Conservation (phyloP, 2,329 filamentous ascomycete genomes). For the Cytospora chrysosperma region DNA sequence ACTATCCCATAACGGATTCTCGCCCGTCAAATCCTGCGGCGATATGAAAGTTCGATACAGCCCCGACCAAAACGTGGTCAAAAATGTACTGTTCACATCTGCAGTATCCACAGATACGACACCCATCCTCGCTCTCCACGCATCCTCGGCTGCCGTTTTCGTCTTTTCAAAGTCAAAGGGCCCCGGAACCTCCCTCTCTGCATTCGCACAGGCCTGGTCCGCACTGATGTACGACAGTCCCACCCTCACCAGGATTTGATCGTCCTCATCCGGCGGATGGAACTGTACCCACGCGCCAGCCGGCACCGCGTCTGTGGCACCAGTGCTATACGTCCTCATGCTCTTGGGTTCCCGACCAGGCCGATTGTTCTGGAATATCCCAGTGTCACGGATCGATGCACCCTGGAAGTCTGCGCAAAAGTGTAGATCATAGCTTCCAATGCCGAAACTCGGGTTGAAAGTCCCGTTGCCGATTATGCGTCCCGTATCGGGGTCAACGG, state of each 20-base stretch:
- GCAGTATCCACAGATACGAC: slow-evolving; percentile 43
- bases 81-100: slow-evolving; percentile 18
- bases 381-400: slow-evolving; percentile 46
- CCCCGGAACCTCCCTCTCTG: slow-evolving; percentile 44
- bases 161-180: slow-evolving; percentile 61
- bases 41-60: slow-evolving; percentile 67
- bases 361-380: slow-evolving; percentile 51
- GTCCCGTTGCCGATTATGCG: slow-evolving; percentile 50
- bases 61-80: slow-evolving; percentile 45
- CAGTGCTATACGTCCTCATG: slow-evolving; percentile 26
- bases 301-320: slow-evolving; percentile 22
- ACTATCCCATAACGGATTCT: slow-evolving; percentile 64
- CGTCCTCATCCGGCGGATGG: slow-evolving; percentile 17
- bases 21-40: slow-evolving; percentile 72
- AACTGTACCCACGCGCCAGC: slow-evolving; percentile 26
- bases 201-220: slow-evolving; percentile 19
- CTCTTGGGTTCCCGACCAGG: slow-evolving; percentile 40
- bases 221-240: slow-evolving; percentile 19
- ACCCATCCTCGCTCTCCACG: slow-evolving; percentile 63
- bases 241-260: slow-evolving; percentile 21
- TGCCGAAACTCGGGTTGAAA: slow-evolving; percentile 52
- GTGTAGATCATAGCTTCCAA: slow-evolving; percentile 47
- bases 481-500: slow-evolving; percentile 44
- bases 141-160: slow-evolving; percentile 51
- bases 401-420: slow-evolving; percentile 52